Base-by-base conservation (phyloP, 2,329 filamentous ascomycete genomes). In the Rutstroemia sp. region DNA sequence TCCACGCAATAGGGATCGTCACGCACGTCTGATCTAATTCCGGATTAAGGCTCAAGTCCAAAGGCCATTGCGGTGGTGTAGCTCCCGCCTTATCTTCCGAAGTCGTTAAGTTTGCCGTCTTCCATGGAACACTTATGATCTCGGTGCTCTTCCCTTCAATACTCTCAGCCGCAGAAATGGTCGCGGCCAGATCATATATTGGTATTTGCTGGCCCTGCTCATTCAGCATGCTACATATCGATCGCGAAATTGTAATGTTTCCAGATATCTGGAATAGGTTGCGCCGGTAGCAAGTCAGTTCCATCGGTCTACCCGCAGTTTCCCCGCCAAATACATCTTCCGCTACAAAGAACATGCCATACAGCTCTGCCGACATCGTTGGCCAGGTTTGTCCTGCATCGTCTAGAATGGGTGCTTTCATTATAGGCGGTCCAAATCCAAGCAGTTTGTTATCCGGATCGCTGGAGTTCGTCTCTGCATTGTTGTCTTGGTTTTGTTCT, bases 91-190 rank as follows among this genome's bases (percentile, higher is more conserved):
- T 65, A 40, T 71, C 69, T 40, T 70, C 65, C 5, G 60, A 63
- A 3, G 61, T 59, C 5, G 59, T 60, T 23, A 56, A 59, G 19
- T 58, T 61, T 21, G 64, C 59, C 5, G 67, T 95, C 75, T 96
- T 96, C 92, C 92, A 96, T 0, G 92, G 92, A 48, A 97, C 94
- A 0, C 88, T 94, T 58, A 97, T 96, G 59, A 97, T 95, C 73
- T 96, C 95, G 5, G 95, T 92, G 0, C 83, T 67, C 67, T 95
- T 95, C 49, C 89, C 89, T 69, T 97, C 92, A 50, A 96, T 95
- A 5, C 90, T 95, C 72, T 97, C 92, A 3, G 88, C 83, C 1
- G 90, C 92, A 0, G 88, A 88, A 52, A 97, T 90, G 38, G 87
- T 86, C 21, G 94, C 84, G 59, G 89, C 87, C 60, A 95, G 72